Percentiles rank a stretch among this genome's conserved stretches.
These are phyloP conservation scores for Russula virescens DNA, from an alignment of 768 basidiomycete genomes.

Conservation along the genomic window DNA sequence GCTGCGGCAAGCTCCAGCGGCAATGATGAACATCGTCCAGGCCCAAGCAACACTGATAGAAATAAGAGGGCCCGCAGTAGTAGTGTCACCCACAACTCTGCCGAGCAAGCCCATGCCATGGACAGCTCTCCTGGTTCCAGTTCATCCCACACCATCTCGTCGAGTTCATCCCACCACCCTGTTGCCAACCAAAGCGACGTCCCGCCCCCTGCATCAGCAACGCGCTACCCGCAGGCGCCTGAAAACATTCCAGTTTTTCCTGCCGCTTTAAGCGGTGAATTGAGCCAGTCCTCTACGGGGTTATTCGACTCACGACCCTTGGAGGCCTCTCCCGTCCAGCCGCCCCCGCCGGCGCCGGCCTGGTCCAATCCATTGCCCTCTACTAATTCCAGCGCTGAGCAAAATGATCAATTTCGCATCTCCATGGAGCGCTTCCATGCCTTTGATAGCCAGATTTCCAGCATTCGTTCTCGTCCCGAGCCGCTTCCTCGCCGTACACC, in stretches of 20 bases:
- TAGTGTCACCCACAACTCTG: constrained; percentile 17
- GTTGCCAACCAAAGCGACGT: constrained; percentile 6
- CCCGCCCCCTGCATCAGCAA: neutral
- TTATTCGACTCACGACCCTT: constrained; percentile 7
- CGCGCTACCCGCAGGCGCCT: constrained; percentile 7
- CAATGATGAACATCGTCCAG: constrained; percentile 18
- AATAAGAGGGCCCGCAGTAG: constrained; percentile 23
- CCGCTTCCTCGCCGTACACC: constrained; percentile 14
- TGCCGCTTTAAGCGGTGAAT: constrained; percentile 2
- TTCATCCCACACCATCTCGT: constrained; percentile 16
- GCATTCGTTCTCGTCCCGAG: constrained; percentile 16
- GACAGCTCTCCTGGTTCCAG: constrained; percentile 7
- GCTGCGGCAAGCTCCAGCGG: constrained; percentile 31
- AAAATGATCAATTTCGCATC: constrained; percentile 23
- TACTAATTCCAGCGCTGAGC: neutral
- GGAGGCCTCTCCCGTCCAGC: neutral
- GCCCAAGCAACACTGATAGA: constrained; percentile 21
- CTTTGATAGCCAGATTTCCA: constrained; percentile 25
- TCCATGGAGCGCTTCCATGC: constrained; percentile 26
- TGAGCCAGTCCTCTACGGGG: neutral
- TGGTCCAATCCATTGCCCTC: constrained; percentile 8
- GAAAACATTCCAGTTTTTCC: constrained; percentile 1
- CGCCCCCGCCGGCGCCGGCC: neutral
- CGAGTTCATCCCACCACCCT: constrained; percentile 6
- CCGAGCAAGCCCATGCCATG: constrained; percentile 10